Percentiles rank a stretch among this genome's conserved stretches.
Evolutionary conservation across 2,329 filamentous ascomycete species (phyloP).

Genomic region (Botrytis elliptica): DNA sequence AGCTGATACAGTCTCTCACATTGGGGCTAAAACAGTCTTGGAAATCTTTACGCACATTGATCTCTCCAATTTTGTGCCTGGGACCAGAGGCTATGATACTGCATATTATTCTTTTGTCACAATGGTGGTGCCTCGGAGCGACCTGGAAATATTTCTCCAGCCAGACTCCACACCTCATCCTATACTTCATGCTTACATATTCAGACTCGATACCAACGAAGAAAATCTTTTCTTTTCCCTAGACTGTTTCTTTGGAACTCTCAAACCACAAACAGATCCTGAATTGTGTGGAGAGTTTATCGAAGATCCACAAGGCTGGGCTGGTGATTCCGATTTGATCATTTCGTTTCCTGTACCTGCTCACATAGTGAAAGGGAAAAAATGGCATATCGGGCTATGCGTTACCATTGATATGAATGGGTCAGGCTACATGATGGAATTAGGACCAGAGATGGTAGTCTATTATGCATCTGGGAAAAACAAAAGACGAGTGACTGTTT

Average conservation of each 20-base stretch:
- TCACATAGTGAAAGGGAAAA: background rate
- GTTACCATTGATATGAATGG: background rate
- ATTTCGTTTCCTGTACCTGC: background rate
- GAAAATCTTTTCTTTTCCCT: background rate
- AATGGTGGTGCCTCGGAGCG: background rate
- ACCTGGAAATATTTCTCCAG: background rate
- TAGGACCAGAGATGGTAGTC: background rate
- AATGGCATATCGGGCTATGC: background rate
- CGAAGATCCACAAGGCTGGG: background rate
- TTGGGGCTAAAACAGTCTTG: background rate
- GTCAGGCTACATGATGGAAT: background rate
- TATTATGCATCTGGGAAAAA: background rate
- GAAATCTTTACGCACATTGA: background rate
- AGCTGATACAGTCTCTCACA: background rate
- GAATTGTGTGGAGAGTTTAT: background rate
- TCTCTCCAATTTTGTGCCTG: background rate
- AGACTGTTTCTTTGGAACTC: slow-evolving; percentile 1
- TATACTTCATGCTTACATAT: background rate
- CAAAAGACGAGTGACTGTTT: background rate
- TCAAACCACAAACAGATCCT: background rate
- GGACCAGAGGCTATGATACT: background rate
- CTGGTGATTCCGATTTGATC: background rate
- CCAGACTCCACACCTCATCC: background rate
- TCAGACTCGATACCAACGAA: background rate
- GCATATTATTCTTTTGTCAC: background rate